Conservation (phyloP, 176 grass and related monocot genomes). For the Avena insularis region DNA sequence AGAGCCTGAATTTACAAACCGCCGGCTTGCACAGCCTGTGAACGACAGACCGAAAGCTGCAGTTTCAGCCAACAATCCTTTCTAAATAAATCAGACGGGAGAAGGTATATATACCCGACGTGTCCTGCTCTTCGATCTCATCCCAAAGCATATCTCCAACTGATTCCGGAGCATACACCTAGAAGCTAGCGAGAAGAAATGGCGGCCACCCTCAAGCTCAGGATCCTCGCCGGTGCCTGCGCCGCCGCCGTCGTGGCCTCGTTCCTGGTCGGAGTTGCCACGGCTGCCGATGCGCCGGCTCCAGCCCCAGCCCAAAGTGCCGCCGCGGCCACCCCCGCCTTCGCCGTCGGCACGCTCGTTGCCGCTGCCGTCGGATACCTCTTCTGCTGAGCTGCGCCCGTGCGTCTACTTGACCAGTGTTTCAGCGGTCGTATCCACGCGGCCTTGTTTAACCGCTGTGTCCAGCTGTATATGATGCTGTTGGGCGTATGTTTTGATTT, state of each 20-base stretch:
- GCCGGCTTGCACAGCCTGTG: conserved; percentile 25
- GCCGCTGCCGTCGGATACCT: conserved; percentile 51
- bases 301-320: conserved; percentile 26
- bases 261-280: conserved; percentile 33
- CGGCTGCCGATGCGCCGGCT: conserved; percentile 34
- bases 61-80: background rate
- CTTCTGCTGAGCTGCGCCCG: conserved; percentile 44
- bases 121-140: background rate
- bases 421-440: too few species aligned
- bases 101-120: conserved; percentile 15
- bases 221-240: conserved; percentile 44
- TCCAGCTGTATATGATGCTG: too few species aligned
- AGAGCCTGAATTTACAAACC: background rate
- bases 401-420: too few species aligned
- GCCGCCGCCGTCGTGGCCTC: conserved; percentile 18
- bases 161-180: too few species aligned
- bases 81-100: background rate
- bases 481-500: too few species aligned
- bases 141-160: too few species aligned
- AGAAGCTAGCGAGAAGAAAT: background rate
- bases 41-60: background rate
- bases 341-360: conserved; percentile 33
- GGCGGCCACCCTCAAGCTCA: conserved; percentile 57
- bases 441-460: too few species aligned
- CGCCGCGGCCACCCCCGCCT: conserved; percentile 4